Evolutionary conservation across 257 asterid genomes (phyloP), one percentile per base, ranked within the genome.

Genomic region (Solanum ossicruentum): DNA sequence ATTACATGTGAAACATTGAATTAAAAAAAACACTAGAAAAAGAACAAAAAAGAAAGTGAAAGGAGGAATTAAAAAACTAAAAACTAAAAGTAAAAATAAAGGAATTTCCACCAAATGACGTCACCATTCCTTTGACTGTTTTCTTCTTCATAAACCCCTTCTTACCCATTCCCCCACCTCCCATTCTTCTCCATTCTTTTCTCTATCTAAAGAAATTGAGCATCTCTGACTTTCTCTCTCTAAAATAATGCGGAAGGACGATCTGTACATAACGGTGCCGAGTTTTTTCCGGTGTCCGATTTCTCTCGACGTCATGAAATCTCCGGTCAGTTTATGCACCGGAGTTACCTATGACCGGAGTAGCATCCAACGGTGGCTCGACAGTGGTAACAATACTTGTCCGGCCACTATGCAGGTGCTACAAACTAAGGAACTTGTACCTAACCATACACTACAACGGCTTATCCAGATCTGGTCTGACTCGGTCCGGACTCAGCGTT

Each of bases 391-490:
- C 85, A 93, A 93, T 87, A 95, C 98, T 21, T 95, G 98, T 85
- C 98, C 98, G 49, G 98, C 98, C 84, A 95, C 98, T 90, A 95
- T 95, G 98, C 98, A 93, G 88, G 89, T 90, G 23, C 92, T 95
- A 8, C 92, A 84, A 0, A 85, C 71, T 12, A 93, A 88, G 66
- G 97, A 95, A 7, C 92, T 95, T 17, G 92, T 93, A 43, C 98
- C 98, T 47, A 95, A 95, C 69, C 89, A 93, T 83, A 93, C 94
- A 32, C 96, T 93, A 57, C 95, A 90, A 32, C 93, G 98, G 3
- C 94, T 95, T 78, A 95, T 95, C 84, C 86, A 90, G 84, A 86
- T 93, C 88, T 95, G 98, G 98, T 88, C 93, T 41, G 93, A 93
- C 67, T 85, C 94, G 87, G 84, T 83, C 56, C 86, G 55, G 26